Evolutionary conservation across 2,329 filamentous ascomycete species (phyloP), one percentile per base, ranked within the genome.

Genomic region (Alternaria sp.): DNA sequence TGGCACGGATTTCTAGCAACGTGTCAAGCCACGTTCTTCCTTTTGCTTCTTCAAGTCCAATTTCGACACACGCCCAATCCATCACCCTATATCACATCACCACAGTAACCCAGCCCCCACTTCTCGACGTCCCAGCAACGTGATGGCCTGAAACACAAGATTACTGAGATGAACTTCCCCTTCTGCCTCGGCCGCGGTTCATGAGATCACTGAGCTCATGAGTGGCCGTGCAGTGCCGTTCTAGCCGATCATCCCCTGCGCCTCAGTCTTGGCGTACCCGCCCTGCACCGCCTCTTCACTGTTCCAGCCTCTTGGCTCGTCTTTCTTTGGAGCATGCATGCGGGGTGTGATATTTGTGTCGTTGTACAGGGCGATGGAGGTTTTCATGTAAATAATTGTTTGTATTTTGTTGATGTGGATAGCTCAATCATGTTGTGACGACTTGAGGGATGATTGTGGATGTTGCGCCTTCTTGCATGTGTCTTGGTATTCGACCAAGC

Each of bases 401-500:
- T 21, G 44, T 17, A 23, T 46, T 46, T 21, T 49, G 23, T 19
- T 25, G 21, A 47, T 51, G 28, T 12, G 13, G 25, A 17, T 30
- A 17, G 10, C 12, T 13, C 25, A 40, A 17, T 40, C 36, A 40
- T 40, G 36, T 17, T 40, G 36, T 40, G 36, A 40, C 9, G 36
- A 40, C n/a, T 40, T 40, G n/a, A 17, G 15, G 15, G 36, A 17
- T 40, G 8, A 17, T 40, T n/a, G 36, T 40, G 36, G 36, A 40
- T 40, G 36, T 40, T 40, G n/a, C n/a, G 36, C 36, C 36, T 40
- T 19, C n/a, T 30, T 26, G 12, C 26, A 13, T 32, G 26, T 25
- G 2, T 25, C 49, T 7, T 40, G n/a, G 43, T 65, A 65, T 23
- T 23, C 25, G 6, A 52, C 51, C 19, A 65, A 45, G 52, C 63